A percentile compares a stretch with the other conserved stretches of the same genome.
Conservation (phyloP, 1,139 yeast genomes). For the Meyerozyma smithsonii region DNA sequence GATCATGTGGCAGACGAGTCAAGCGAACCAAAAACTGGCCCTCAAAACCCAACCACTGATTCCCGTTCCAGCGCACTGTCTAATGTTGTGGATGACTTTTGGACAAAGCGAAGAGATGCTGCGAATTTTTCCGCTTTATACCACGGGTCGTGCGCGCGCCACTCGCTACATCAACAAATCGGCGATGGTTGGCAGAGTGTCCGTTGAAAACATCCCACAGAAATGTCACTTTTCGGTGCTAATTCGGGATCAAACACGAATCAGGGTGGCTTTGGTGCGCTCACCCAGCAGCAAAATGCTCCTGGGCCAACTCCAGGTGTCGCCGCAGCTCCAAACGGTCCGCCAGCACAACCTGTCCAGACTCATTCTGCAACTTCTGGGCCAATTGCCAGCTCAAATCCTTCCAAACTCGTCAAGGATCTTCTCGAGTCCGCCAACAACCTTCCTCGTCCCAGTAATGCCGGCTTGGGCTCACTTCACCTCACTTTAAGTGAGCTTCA, state of each 20-base stretch:
- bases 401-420: slow-evolving; percentile 45
- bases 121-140: not conserved
- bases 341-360: not conserved
- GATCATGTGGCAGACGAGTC: slow-evolving; percentile 8
- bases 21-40: slow-evolving; percentile 23
- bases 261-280: not conserved
- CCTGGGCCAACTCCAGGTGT: not conserved
- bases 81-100: slow-evolving; percentile 47
- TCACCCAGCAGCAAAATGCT: not conserved
- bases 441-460: slow-evolving; percentile 55
- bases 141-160: slow-evolving; percentile 1
- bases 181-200: slow-evolving; percentile 1
- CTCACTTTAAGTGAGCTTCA: slow-evolving; percentile 75
- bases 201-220: not conserved
- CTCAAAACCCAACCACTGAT: slow-evolving; percentile 14
- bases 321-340: not conserved
- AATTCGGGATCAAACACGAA: not conserved
- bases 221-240: slow-evolving; percentile 1
- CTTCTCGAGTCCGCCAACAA: slow-evolving; percentile 67
- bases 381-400: slow-evolving; percentile 6
- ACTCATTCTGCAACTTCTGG: not conserved
- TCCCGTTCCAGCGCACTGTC: slow-evolving; percentile 44
- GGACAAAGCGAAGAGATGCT: slow-evolving; percentile 34
- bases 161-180: not conserved
- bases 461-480: slow-evolving; percentile 68